Evolutionary conservation across 2,329 filamentous ascomycete species (phyloP).

Genomic region (Septoria linicola): DNA sequence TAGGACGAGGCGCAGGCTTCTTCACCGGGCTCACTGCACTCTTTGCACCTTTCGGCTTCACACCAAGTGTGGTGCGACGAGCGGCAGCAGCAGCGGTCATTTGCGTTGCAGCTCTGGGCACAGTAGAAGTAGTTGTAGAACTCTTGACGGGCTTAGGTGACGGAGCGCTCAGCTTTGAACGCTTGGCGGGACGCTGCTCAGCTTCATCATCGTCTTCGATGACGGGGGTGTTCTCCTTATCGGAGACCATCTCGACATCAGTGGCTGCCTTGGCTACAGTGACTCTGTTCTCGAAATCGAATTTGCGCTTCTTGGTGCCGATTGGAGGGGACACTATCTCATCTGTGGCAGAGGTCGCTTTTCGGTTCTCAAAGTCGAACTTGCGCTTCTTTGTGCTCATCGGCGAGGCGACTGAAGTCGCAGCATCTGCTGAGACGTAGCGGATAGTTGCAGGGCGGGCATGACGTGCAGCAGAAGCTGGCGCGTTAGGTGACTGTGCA

Average conservation of each 20-base stretch:
- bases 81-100: conserved; percentile 21
- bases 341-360: conserved; percentile 38
- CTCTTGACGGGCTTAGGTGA: conserved; percentile 10
- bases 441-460: conserved; percentile 45
- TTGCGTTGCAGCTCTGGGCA: conserved; percentile 12
- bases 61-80: conserved; percentile 34
- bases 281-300: conserved; percentile 22
- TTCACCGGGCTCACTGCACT: conserved; percentile 25
- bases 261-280: conserved; percentile 2
- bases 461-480: conserved; percentile 24
- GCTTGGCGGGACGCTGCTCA: conserved; percentile 33
- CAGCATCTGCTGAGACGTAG: conserved; percentile 43
- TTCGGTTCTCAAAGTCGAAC: conserved; percentile 37
- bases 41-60: conserved; percentile 36
- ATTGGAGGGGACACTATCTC: conserved; percentile 35
- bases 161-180: conserved; percentile 24
- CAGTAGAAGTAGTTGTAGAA: too few species aligned
- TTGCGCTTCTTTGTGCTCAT: conserved; percentile 47
- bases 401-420: conserved; percentile 17
- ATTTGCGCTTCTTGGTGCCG: conserved; percentile 21
- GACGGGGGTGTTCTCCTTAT: conserved; percentile 45
- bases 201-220: conserved; percentile 34
- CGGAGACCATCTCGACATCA: conserved; percentile 30
- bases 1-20: conserved; percentile 21
- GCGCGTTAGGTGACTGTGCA: conserved; percentile 39